phyloP scores from a whole-genome alignment of 805 yeast species.

The Candida sphagnicola region DNA sequence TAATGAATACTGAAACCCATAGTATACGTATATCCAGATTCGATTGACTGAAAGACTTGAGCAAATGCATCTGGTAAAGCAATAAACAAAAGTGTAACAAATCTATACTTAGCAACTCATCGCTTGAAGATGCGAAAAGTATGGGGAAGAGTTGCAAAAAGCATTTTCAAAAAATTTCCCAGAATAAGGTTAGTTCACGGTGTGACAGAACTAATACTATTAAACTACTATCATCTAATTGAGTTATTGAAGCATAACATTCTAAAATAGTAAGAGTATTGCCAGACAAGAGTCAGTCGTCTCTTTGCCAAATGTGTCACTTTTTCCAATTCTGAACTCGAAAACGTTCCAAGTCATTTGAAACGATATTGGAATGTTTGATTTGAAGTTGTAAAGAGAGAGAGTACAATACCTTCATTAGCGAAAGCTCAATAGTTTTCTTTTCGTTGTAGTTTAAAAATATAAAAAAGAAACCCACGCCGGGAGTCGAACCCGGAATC shows the following conservation, averaged over 20 bases:
- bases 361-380: not conserved
- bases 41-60: constrained; percentile 33
- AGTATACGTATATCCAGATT: constrained; percentile 56
- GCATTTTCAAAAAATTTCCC: not conserved
- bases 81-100: not conserved
- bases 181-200: no score
- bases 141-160: not conserved
- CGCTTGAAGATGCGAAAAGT: no score
- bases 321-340: no score
- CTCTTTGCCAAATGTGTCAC: no score
- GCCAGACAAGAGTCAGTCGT: no score
- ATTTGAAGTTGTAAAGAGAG: not conserved
- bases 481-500: constrained; percentile 65
- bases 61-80: constrained; percentile 24
- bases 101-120: not conserved
- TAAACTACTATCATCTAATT: no score
- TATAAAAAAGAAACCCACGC: constrained; percentile 29
- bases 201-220: no score
- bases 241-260: no score
- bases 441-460: not conserved
- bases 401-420: no score
- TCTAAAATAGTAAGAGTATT: no score
- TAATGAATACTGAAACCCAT: constrained; percentile 63
- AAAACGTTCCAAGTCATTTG: no score
- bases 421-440: not conserved